A percentile compares a stretch with the other conserved stretches of the same genome.
phyloP scores from a whole-genome alignment of 2,329 filamentous ascomycete species.

The Pseudogymnoascus sp. region DNA sequence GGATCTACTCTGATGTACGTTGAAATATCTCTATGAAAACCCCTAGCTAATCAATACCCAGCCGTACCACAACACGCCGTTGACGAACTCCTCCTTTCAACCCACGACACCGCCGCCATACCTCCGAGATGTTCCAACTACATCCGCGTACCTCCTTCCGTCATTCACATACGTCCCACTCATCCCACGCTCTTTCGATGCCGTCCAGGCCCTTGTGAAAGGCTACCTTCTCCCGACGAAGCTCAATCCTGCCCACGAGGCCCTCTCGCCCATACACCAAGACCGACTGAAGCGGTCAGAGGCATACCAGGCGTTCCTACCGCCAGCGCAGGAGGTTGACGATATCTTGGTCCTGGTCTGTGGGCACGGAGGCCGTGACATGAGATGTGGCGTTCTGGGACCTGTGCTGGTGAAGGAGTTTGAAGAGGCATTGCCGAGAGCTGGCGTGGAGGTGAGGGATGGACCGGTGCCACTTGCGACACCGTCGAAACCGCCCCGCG shows the following conservation, averaged over 20 bases:
- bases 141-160: conserved; percentile 71
- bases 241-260: conserved; percentile 54
- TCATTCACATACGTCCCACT: conserved; percentile 73
- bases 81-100: conserved; percentile 67
- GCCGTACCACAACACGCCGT: conserved; percentile 76
- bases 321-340: conserved; percentile 52
- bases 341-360: conserved; percentile 79
- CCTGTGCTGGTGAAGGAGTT: conserved; percentile 69
- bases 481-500: conserved; percentile 10
- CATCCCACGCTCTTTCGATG: conserved; percentile 55
- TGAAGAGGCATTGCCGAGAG: conserved; percentile 45
- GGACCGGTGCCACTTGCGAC: conserved; percentile 32
- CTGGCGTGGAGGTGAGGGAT: conserved; percentile 42
- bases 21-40: neutral
- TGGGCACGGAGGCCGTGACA: conserved; percentile 75
- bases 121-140: conserved; percentile 42
- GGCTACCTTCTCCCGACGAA: conserved; percentile 57
- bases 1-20: conserved; percentile 59
- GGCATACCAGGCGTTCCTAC: conserved; percentile 45
- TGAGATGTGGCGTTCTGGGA: conserved; percentile 73
- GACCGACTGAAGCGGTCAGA: conserved; percentile 45
- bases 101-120: conserved; percentile 38
- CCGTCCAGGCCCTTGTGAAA: conserved; percentile 51
- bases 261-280: conserved; percentile 49
- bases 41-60: conserved; percentile 33